Percentiles rank a stretch among this genome's conserved stretches.
Evolutionary conservation across 192 early-diverging fungal species (phyloP).

Genomic region (Polychytrium aggregatum): DNA sequence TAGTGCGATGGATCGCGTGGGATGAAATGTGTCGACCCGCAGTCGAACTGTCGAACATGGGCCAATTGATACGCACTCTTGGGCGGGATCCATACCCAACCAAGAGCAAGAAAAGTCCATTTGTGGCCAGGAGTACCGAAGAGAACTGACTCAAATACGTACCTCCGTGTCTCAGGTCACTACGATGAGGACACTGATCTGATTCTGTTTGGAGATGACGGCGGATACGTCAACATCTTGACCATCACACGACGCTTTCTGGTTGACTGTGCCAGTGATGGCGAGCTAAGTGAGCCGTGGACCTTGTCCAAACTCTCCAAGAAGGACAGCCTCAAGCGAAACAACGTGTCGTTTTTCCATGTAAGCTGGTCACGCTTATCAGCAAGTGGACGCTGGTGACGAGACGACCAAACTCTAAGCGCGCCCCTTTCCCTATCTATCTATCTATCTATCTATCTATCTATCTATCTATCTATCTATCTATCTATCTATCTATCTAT

Average conservation of each 20-base stretch:
- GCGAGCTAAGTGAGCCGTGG: constrained; percentile 25
- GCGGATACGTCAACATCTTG: constrained; percentile 47
- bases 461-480: no score
- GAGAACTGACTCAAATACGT: no score
- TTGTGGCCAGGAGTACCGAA: no score
- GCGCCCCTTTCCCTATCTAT: no score
- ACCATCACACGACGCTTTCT: constrained; percentile 36
- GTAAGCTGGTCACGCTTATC: no score
- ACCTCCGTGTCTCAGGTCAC: constrained; percentile 26
- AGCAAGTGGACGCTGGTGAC: no score
- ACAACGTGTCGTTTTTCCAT: constrained; percentile 34
- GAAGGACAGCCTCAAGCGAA: constrained; percentile 28
- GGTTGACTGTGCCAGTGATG: constrained; percentile 28
- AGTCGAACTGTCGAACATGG: neutral
- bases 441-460: no score
- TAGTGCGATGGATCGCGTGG: neutral
- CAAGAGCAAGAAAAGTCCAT: no score
- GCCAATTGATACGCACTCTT: no score
- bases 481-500: no score
- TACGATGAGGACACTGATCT: constrained; percentile 44
- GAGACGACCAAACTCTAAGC: no score
- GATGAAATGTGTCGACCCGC: neutral
- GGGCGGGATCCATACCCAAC: no score
- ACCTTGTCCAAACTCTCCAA: constrained; percentile 30
- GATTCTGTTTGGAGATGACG: constrained; percentile 49